A percentile compares a stretch with the other conserved stretches of the same genome.
Evolutionary conservation across 2,329 filamentous ascomycete genomes (phyloP).

Genomic region (Neobulgaria alba): DNA sequence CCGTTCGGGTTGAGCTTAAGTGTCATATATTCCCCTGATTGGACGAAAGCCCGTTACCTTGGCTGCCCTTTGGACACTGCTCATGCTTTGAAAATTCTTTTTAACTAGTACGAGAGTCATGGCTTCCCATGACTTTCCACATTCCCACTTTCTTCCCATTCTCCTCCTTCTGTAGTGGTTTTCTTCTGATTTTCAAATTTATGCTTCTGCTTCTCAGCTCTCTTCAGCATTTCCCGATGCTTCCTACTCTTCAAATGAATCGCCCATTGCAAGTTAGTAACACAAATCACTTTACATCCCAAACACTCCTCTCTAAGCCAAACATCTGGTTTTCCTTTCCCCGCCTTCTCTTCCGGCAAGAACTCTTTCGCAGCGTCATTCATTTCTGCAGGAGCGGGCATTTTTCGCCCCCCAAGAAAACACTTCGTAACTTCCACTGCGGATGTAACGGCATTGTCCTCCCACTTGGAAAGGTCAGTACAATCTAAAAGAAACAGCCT

Average conservation of each 20-base stretch:
- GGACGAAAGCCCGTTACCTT: no score
- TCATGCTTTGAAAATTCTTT: no score
- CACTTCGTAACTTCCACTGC: constrained; percentile 51
- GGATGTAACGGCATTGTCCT: constrained; percentile 52
- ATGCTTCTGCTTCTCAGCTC: constrained; percentile 11
- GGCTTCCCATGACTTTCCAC: no score
- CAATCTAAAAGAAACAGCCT: constrained; percentile 75
- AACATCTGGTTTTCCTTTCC: constrained; percentile 34
- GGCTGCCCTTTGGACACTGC: no score
- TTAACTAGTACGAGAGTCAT: no score
- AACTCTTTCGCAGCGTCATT: constrained; percentile 47
- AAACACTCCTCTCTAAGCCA: constrained; percentile 57
- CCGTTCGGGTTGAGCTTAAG: no score
- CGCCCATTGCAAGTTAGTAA: constrained; percentile 46
- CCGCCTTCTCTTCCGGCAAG: constrained; percentile 45
- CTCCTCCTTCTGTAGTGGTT: no score
- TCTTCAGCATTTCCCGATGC: constrained; percentile 30
- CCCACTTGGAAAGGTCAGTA: constrained; percentile 57
- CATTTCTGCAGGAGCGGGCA: constrained; percentile 43
- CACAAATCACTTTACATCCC: constrained; percentile 55
- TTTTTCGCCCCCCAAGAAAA: constrained; percentile 51
- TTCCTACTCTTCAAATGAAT: constrained; percentile 37
- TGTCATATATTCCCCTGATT: no score
- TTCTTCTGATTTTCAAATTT: no score
- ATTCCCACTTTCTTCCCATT: no score